Conservation (phyloP, 2,329 filamentous ascomycete genomes). For the Hypoxylon sp. region DNA sequence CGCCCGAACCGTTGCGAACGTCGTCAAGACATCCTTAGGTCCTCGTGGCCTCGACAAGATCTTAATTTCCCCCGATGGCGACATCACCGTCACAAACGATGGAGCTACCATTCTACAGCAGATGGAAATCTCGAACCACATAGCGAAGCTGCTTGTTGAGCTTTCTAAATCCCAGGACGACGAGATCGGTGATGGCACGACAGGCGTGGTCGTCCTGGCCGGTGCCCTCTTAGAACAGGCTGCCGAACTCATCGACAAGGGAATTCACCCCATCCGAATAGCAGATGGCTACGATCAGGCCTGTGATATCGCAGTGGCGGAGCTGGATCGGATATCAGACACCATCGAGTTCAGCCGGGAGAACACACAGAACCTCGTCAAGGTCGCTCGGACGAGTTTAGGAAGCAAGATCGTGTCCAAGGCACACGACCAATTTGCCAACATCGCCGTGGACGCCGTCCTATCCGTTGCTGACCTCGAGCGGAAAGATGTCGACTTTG, state of each 20-base stretch:
- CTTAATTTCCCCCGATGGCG: constrained; percentile 96
- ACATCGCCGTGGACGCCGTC: constrained; percentile 97
- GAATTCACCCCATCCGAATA: constrained; percentile 98
- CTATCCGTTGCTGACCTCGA: constrained; percentile 96
- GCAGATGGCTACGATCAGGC: constrained; percentile 98
- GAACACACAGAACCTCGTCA: constrained; percentile 86
- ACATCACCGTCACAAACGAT: constrained; percentile 99
- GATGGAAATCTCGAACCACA: constrained; percentile 99
- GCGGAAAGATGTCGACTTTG: constrained; percentile 97
- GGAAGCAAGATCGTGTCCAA: constrained; percentile 99
- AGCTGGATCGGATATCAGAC: constrained; percentile 94
- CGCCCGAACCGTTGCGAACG: constrained; percentile 94
- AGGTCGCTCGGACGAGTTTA: constrained; percentile 94
- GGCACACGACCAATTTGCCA: constrained; percentile 96
- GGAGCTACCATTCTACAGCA: constrained; percentile 96
- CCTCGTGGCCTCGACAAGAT: constrained; percentile 99
- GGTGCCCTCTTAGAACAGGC: constrained; percentile 96
- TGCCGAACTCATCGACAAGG: constrained; percentile 98
- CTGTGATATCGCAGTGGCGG: constrained; percentile 93
- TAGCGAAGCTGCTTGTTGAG: constrained; percentile 95
- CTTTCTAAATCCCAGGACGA: constrained; percentile 99
- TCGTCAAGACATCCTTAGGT: constrained; percentile 96
- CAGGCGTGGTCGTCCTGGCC: constrained; percentile 95
- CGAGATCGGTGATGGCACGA: constrained; percentile 98
- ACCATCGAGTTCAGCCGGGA: constrained; percentile 86